Evolutionary conservation across 257 asterid species (phyloP).

Genomic region (Penstemon eatonii): DNA sequence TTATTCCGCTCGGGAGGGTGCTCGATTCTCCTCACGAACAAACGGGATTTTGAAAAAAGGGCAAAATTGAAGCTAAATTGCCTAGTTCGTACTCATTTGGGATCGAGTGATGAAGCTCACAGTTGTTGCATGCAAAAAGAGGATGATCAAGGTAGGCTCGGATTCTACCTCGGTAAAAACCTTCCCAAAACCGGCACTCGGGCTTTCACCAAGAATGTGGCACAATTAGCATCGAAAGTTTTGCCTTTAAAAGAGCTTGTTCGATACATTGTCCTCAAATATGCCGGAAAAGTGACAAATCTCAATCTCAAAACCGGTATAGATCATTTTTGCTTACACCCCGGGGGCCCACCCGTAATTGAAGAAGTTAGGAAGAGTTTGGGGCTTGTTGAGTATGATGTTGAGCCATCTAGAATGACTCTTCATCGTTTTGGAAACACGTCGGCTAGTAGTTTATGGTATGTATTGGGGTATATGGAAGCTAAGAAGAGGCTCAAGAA

Average conservation of each 20-base stretch:
- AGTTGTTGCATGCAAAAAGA: constrained; percentile 38
- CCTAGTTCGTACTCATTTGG: constrained; percentile 43
- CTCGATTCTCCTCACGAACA: constrained; percentile 44
- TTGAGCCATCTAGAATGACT: constrained; percentile 42
- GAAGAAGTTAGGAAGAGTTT: constrained; percentile 32
- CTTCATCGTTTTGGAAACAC: constrained; percentile 46
- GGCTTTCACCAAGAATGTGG: constrained; percentile 38
- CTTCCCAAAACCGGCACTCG: constrained; percentile 37
- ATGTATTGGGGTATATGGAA: constrained; percentile 46
- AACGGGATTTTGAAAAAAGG: constrained; percentile 12
- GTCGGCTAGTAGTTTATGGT: constrained; percentile 44
- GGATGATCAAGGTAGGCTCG: constrained; percentile 36
- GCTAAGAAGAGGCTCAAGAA: constrained; percentile 40
- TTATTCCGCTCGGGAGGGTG: constrained; percentile 50
- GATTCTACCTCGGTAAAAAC: constrained; percentile 40
- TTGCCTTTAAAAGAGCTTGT: constrained; percentile 34
- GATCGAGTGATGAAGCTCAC: constrained; percentile 42
- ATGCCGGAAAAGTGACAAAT: neutral
- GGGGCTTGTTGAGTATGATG: constrained; percentile 34
- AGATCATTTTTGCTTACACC: constrained; percentile 41
- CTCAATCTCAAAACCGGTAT: constrained; percentile 34
- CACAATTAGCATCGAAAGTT: constrained; percentile 33
- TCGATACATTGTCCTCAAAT: constrained; percentile 23
- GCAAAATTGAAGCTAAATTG: constrained; percentile 36
- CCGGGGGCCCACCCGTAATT: constrained; percentile 41